Conservation (phyloP, 2,329 filamentous ascomycete genomes). For the Beauveria sp. region DNA sequence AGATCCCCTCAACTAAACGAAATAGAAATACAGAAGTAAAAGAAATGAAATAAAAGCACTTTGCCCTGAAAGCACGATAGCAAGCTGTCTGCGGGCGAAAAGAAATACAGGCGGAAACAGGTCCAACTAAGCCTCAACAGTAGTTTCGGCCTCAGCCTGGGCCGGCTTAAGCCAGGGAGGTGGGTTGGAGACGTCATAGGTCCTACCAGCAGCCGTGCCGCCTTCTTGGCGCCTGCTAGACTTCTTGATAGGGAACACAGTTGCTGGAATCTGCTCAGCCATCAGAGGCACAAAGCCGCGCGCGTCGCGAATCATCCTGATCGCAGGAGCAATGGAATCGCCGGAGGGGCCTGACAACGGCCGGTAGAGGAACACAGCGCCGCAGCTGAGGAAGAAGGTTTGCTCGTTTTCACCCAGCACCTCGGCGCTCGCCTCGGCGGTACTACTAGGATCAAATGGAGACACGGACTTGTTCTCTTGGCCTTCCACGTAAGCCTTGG, state of each 20-base stretch:
- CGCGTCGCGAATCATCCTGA: not conserved
- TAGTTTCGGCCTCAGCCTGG: not conserved
- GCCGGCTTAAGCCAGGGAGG: not conserved
- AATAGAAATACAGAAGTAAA: not conserved
- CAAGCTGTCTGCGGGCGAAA: not conserved
- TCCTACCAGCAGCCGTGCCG: not conserved
- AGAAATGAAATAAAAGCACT: not conserved
- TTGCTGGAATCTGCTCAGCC: not conserved
- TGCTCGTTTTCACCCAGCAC: not conserved
- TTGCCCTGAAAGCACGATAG: not conserved
- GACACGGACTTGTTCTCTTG: not conserved
- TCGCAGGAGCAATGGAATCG: not conserved
- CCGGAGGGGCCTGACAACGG: not conserved
- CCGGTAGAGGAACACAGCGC: not conserved
- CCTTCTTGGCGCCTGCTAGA: too few relatives aligned
- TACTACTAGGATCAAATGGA: not conserved
- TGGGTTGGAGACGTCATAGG: not conserved
- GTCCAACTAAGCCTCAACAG: not conserved
- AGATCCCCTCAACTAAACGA: too few relatives aligned
- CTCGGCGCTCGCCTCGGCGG: not conserved
- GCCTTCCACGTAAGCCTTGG: not conserved
- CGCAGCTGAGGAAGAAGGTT: not conserved
- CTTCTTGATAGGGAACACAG: too few relatives aligned
- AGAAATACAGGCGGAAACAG: not conserved
- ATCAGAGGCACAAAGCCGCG: not conserved